Evolutionary conservation across 495 filamentous ascomycete genomes (phyloP), one percentile per base, ranked within the genome.

Genomic region (Penicillium pancosmium): DNA sequence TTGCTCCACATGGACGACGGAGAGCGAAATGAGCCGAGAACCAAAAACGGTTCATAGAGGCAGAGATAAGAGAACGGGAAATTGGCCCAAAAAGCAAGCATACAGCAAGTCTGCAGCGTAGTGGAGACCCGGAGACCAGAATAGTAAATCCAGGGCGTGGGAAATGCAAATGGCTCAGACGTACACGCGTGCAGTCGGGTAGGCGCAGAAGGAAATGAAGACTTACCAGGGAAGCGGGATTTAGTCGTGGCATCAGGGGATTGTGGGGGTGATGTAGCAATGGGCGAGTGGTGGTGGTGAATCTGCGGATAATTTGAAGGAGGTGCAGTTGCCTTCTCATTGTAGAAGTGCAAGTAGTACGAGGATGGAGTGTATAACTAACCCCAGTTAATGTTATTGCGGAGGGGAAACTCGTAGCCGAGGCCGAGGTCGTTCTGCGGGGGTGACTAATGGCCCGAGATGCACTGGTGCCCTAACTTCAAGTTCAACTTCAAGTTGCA

Each of bases 201-300:
- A 56, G 38, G 33, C 50, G 51, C 43, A 55, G 16, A 27, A 23
- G 64, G 25, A 43, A 44, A 53, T 65, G 49, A 55, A 25, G 50
- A 59, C 64, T 27, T 71, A 76, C 73, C 69, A 68, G 62, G 21
- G 73, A 71, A 43, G 55, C 58, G 31, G 61, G 57, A 60, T 74
- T 76, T n/a, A 76, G 60, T 9, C 66, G 73, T n/a, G 73, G 64
- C 73, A 76, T 75, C 44, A 34, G 44, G 12, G 49, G 18, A 16
- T 52, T 44, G 25, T 25, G 25, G 43, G 43, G 19, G 35, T 12
- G 15, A 25, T 36, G 55, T 9, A 44, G 34, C 12, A 25, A 16
- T 35, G 50, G 50, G 18, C 18, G 38, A 10, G 25, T 46, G 18
- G 38, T 52, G 49, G 38, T 46, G 18, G 38, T 52, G 49, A 54